These are phyloP conservation scores for Apiospora arundinis DNA, from an alignment of 2,329 filamentous ascomycete genomes.

Conservation along the genomic window DNA sequence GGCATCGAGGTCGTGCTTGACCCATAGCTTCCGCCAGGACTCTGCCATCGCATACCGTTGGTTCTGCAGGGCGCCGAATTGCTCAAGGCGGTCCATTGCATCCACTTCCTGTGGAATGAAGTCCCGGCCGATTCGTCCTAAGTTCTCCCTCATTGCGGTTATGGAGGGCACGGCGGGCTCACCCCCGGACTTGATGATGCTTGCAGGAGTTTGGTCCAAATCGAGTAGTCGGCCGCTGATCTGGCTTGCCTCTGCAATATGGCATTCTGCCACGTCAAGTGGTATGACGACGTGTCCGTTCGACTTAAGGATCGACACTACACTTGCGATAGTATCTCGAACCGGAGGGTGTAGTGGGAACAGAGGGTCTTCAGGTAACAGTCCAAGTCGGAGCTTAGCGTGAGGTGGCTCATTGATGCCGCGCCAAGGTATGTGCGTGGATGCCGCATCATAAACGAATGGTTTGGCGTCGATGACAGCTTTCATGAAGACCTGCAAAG, in stretches of 20 bases:
- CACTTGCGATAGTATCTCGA: background rate
- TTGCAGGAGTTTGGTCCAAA: conserved; percentile 24
- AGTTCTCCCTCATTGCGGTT: background rate
- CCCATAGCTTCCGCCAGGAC: conserved; percentile 27
- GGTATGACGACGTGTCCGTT: background rate
- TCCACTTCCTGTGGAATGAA: conserved; percentile 21
- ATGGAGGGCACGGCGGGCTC: conserved; percentile 26
- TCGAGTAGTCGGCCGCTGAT: conserved; percentile 22
- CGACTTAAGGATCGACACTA: background rate
- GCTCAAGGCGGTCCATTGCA: conserved; percentile 21
- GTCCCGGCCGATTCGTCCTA: background rate
- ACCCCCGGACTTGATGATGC: conserved; percentile 22
- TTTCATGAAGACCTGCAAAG: conserved; percentile 26
- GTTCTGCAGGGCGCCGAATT: conserved; percentile 23
- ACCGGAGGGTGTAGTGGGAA: conserved; percentile 28
- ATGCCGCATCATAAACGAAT: conserved; percentile 23
- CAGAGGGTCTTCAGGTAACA: conserved; percentile 27
- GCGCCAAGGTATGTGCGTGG: conserved; percentile 27
- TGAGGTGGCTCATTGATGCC: background rate
- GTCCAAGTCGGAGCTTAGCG: conserved; percentile 24
- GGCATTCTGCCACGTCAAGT: background rate
- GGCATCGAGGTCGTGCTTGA: conserved; percentile 24
- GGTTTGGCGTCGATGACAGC: conserved; percentile 28
- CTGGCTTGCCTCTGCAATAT: background rate
- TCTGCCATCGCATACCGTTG: conserved; percentile 25